Evolutionary conservation across 805 yeast genomes (phyloP), one percentile per base, ranked within the genome.

Genomic region (Saturnispora silvae): DNA sequence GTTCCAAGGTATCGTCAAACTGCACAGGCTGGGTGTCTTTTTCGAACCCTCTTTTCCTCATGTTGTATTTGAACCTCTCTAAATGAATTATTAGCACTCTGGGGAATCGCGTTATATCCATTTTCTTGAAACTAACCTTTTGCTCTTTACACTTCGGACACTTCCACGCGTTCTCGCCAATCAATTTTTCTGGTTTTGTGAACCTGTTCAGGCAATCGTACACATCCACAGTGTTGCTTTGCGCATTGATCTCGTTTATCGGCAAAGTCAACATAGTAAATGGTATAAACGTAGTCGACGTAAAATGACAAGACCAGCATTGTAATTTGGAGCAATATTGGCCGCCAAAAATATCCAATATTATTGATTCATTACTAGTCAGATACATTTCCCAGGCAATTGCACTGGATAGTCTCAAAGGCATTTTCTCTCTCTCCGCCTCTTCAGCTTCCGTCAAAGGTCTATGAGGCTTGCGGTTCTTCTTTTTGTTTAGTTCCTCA

Each of bases 371-470:
- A 52, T 87, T 85, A 16, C 82, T 70, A 40, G 75, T 77, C 38
- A 84, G 61, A 53, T 85, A 85, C 40, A 94, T 63, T 50, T 83
- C 95, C 97, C 97, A 87, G 53, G 87, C 96, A 34, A 85, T 73
- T 0, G 92, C 72, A 0, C 95, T 77, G 0, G 95, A 96, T 19
- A 81, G 64, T 40, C 95, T 66, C 2, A 85, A 67, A 0, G 94
- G 81, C 50, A 84, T 57, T 20, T 59, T 58, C 52, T 87, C 97
- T 31, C 96, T 64, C 13, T 68, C 60, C 26, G 64, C 63, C 52
- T 86, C 96, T 44, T 86, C 92, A 36, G 71, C 77, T 17, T 33
- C 34, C 4, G 45, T 34, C 35, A 72, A 76, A 11, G 77, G 72
- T 42, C 81, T 67, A 45, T 81, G 67, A 45, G 77, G 85, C 13